Percentiles rank a stretch among this genome's conserved stretches.
phyloP scores from a whole-genome alignment of 1,139 yeast species.

The Hanseniaspora sp. region DNA sequence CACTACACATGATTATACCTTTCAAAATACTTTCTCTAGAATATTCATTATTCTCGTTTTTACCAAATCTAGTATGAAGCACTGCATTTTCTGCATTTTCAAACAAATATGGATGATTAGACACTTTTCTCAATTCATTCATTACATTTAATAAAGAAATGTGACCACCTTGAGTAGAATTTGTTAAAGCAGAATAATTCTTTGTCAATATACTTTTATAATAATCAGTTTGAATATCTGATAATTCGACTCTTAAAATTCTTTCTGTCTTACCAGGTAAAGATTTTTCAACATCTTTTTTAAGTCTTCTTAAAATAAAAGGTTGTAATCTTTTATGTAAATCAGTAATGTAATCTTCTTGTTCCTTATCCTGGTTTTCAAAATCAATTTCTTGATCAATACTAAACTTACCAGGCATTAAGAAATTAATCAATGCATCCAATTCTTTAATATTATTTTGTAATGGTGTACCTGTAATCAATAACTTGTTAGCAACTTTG shows the following conservation, averaged over 20 bases:
- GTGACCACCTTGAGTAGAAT: conserved; percentile 71
- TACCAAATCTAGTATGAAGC: conserved; percentile 41
- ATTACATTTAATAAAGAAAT: conserved; percentile 79
- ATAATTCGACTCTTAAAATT: conserved; percentile 83
- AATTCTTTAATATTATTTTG: conserved; percentile 92
- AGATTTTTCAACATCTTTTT: conserved; percentile 94
- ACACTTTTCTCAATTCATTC: conserved; percentile 93
- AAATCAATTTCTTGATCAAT: conserved; percentile 93
- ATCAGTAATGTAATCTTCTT: conserved; percentile 77
- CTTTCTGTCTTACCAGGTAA: conserved; percentile 91
- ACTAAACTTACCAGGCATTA: conserved; percentile 86
- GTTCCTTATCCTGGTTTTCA: conserved; percentile 75
- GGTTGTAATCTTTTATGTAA: conserved; percentile 80
- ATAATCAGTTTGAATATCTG: conserved; percentile 90
- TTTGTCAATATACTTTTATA: conserved; percentile 86
- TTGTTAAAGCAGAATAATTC: conserved; percentile 81
- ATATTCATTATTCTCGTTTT: conserved; percentile 35
- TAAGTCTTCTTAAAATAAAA: conserved; percentile 78
- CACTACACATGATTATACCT: conserved; percentile 94
- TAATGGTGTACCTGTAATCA: conserved; percentile 95
- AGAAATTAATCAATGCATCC: conserved; percentile 85
- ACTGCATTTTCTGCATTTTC: conserved; percentile 88
- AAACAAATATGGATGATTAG: conserved; percentile 91
- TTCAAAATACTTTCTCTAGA: conserved; percentile 71
- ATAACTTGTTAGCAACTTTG: conserved; percentile 68